These are phyloP conservation scores for Citrus cavaleriei DNA, from an alignment of 345 rosid species.

Conservation along the genomic window DNA sequence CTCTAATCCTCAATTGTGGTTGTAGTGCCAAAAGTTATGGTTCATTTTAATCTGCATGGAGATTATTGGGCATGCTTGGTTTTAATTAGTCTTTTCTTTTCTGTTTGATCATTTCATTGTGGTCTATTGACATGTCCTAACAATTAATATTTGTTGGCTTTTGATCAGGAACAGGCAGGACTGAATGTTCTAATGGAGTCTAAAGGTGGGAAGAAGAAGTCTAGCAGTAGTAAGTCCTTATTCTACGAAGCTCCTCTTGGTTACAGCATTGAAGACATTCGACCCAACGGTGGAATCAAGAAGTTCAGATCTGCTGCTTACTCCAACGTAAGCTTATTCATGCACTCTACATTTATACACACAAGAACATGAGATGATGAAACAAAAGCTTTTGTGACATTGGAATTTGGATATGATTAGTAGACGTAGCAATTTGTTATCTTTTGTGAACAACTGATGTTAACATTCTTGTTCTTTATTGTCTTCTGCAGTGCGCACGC, in stretches of 20 bases:
- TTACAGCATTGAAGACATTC: slow-evolving; percentile 87
- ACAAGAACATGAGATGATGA: neutral
- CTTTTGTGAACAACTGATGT: neutral
- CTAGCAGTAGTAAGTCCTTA: slow-evolving; percentile 48
- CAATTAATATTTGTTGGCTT: neutral
- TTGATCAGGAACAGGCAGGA: slow-evolving; percentile 34
- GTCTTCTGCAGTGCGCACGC: slow-evolving; percentile 56
- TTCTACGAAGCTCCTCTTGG: slow-evolving; percentile 93
- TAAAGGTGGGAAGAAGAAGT: slow-evolving; percentile 79
- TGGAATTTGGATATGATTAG: neutral
- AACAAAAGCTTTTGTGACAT: neutral
- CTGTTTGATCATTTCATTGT: neutral
- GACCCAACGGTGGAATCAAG: slow-evolving; percentile 89
- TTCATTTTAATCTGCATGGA: neutral
- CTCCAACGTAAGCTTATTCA: slow-evolving; percentile 61
- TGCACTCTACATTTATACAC: neutral
- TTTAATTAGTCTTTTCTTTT: neutral
- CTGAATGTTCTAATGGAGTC: slow-evolving; percentile 88
- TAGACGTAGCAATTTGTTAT: neutral
- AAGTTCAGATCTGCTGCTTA: slow-evolving; percentile 91
- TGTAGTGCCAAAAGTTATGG: neutral
- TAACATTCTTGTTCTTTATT: slow-evolving; percentile 1
- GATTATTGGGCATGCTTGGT: neutral
- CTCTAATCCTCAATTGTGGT: neutral
- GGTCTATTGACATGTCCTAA: neutral